Base-by-base conservation (phyloP, 176 grass and related monocot species). In the Phyllostachys edulis region DNA sequence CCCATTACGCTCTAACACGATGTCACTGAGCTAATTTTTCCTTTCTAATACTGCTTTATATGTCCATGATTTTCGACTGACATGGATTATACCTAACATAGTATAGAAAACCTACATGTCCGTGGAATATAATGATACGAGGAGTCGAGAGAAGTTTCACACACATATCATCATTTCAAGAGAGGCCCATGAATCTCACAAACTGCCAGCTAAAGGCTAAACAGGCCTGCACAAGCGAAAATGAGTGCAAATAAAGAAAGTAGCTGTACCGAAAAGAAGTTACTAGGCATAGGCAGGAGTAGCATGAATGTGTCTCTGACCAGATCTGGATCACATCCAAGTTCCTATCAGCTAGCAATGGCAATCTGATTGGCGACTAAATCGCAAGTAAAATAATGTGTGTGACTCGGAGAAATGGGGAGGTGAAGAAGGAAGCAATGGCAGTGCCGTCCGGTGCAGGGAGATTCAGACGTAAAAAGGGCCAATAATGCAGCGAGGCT, bases 401-500 rank as follows among this genome's bases (percentile, higher is more conserved):
- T 84, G 69, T 13, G 87, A 80, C 81, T 89, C 81, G 81, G 68
- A 75, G 81, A 89, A 89, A 68, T 68, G 68, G 36, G 39, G 36
- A 54, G 7, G 77, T n/a, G 76, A 52, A 65, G 65, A 75, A 52
- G 75, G 65, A 75, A 74, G 49, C 60, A 54, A 29, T 63, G 71
- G 63, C 40, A 16, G 7, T 50, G 16, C 7, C 11, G 37, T 12
- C 24, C 32, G 21, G 9, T 17, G 14, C 67, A 68, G 62, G 21
- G 23, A 40, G 52, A 34, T 52, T 51, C 63, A 5, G 72, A 36
- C 60, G 40, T 8, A 3, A 60, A 69, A 46, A 32, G 10, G 20
- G 36, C 5, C 69, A 89, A 89, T 85, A 74, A 80, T 89, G 59
- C 55, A 71, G 41, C 9, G 21, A 32, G 60, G 78, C 37, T 78